Evolutionary conservation across 2,329 filamentous ascomycete genomes (phyloP), one percentile per base, ranked within the genome.

Genomic region (Fusarium secorum): DNA sequence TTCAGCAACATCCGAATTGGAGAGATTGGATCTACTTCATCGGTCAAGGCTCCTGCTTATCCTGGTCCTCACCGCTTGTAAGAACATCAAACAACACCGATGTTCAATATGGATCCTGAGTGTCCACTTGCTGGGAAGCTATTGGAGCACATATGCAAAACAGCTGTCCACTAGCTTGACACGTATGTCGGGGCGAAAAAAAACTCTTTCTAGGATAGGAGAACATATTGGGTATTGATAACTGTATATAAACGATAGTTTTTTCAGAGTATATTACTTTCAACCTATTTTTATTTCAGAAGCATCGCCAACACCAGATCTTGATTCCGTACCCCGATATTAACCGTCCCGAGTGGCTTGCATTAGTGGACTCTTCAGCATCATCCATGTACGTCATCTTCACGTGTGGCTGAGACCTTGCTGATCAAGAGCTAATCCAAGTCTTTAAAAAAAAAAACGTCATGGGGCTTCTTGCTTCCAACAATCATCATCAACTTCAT

Each of bases 1-100:
- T 90, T 88, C 74, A 85, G 83, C 66, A 85, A 89, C 73, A 85
- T 90, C 71, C 85, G 84, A 73, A 88, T 86, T 83, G 88, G 88
- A n/a, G 86, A 90, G 70, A 86, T 90, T 73, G 86, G 84, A 8
- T 86, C 85, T 22, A 90, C 69, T 26, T 68, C 60, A 36, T 56
- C 64, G 42, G 62, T 65, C 24, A 65, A 65, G 44, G 36, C 44
- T 17, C 51, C 62, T 41, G 60, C 60, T 13, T 46, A 35, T 44
- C 63, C 62, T 44, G 60, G 39, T 8, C 44, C 62, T 39, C 70
- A 64, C 41, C 42, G 54, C 38, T n/a, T 58, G 51, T 49, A 14
- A 33, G 30, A 24, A 24, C n/a, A 14, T 33, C n/a, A 33, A 48
- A 33, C 38, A 49, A 44, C 44, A 46, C 35, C 55, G 38, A 38